Conservation (phyloP, 1,139 yeast genomes). For the Debaryomycetaceae sp. region DNA sequence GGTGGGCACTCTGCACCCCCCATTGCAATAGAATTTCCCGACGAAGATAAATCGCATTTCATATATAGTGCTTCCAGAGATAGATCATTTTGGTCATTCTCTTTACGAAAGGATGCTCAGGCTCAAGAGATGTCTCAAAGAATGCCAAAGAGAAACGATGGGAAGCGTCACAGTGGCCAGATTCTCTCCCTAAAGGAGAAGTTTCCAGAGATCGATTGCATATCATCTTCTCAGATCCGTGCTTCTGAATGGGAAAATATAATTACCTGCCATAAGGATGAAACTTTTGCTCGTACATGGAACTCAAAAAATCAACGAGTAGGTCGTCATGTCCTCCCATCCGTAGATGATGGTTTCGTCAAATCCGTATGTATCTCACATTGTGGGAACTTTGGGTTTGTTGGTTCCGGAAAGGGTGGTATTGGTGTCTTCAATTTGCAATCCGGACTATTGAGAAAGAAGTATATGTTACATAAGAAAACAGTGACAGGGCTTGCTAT, state of each 20-base stretch:
- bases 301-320: conserved; percentile 76
- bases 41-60: conserved; percentile 75
- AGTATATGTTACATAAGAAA: conserved; percentile 64
- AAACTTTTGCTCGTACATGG: conserved; percentile 88
- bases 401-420: conserved; percentile 91
- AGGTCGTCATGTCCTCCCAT: conserved; percentile 66
- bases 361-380: conserved; percentile 77
- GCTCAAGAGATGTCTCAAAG: conserved; percentile 91
- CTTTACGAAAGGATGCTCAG: conserved; percentile 93
- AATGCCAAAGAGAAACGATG: conserved; percentile 50
- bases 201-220: conserved; percentile 70
- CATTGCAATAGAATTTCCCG: conserved; percentile 70
- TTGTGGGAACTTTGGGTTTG: conserved; percentile 93
- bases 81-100: conserved; percentile 83
- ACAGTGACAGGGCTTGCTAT: conserved; percentile 86
- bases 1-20: conserved; percentile 98
- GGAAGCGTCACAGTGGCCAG: conserved; percentile 59
- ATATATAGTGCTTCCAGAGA: conserved; percentile 86
- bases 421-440: conserved; percentile 87
- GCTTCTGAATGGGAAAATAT: conserved; percentile 95
- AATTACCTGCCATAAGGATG: conserved; percentile 87
- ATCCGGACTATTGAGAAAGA: conserved; percentile 75
- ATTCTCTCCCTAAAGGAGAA: conserved; percentile 52
- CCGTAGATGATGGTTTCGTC: conserved; percentile 80
- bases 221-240: conserved; percentile 74